phyloP scores from a whole-genome alignment of 192 early-diverging fungal genomes.

The Backusella tuberculispora region DNA sequence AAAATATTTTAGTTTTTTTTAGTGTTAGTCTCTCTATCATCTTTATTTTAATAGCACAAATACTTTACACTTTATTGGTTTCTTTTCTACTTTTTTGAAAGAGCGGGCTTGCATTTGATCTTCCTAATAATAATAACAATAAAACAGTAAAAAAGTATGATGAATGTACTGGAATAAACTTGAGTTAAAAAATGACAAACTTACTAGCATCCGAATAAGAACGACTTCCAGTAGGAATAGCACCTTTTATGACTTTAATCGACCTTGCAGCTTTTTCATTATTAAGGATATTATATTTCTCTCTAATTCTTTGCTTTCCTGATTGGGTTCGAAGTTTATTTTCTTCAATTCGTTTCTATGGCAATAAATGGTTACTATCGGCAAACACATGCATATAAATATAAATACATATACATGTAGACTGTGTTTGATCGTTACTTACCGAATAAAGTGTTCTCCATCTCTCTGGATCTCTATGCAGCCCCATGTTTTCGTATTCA shows the following conservation, averaged over 20 bases:
- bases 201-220: conserved; percentile 21
- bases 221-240: background rate
- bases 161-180: background rate
- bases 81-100: conserved; percentile 14
- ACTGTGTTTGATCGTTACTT: background rate
- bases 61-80: conserved; percentile 17
- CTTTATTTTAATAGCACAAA: background rate
- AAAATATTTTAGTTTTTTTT: background rate
- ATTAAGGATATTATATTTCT: conserved; percentile 17
- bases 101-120: background rate
- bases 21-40: background rate
- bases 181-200: background rate
- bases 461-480: conserved; percentile 6
- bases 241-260: conserved; percentile 24
- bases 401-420: background rate
- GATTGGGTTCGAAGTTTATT: background rate
- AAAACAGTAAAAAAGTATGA: background rate
- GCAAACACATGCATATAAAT: background rate
- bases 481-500: conserved; percentile 8
- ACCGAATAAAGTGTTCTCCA: conserved; percentile 27
- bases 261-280: conserved; percentile 23
- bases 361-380: background rate
- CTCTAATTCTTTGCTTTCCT: conserved; percentile 15
- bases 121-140: background rate
- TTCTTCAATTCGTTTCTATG: conserved; percentile 21